Evolutionary conservation across 1,139 yeast genomes (phyloP).

Genomic region (Hyphopichia khmerensis): DNA sequence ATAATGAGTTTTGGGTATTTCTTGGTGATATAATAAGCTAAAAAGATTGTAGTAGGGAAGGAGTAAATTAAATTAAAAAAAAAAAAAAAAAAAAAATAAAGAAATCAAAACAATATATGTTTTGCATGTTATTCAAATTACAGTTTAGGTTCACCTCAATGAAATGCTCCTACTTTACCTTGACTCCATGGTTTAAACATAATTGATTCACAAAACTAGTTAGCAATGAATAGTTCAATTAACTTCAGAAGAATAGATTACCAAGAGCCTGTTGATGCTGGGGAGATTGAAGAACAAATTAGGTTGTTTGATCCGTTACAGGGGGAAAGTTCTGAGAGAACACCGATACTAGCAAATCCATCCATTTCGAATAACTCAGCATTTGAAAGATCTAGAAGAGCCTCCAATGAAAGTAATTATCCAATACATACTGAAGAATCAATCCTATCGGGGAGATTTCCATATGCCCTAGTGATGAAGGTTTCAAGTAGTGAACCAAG

Average conservation of each 20-base stretch:
- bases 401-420: background rate
- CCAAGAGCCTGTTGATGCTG: background rate
- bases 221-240: background rate
- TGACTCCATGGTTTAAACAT: too few relatives aligned
- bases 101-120: too few relatives aligned
- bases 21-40: too few relatives aligned
- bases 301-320: background rate
- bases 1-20: too few relatives aligned
- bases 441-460: constrained; percentile 7
- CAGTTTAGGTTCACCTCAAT: too few relatives aligned
- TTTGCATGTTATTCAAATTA: too few relatives aligned
- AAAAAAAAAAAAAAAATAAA: too few relatives aligned
- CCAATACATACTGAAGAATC: background rate
- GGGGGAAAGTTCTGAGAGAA: background rate
- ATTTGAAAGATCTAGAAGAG: background rate
- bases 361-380: background rate
- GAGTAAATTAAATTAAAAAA: too few relatives aligned
- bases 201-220: too few relatives aligned
- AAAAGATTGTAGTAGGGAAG: too few relatives aligned
- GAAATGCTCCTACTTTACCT: background rate
- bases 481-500: constrained; percentile 57
- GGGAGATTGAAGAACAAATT: constrained; percentile 1
- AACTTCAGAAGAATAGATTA: background rate
- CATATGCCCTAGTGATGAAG: constrained; percentile 32
- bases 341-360: background rate